phyloP scores from a whole-genome alignment of 192 early-diverging fungal species.

The Podila epicladia region DNA sequence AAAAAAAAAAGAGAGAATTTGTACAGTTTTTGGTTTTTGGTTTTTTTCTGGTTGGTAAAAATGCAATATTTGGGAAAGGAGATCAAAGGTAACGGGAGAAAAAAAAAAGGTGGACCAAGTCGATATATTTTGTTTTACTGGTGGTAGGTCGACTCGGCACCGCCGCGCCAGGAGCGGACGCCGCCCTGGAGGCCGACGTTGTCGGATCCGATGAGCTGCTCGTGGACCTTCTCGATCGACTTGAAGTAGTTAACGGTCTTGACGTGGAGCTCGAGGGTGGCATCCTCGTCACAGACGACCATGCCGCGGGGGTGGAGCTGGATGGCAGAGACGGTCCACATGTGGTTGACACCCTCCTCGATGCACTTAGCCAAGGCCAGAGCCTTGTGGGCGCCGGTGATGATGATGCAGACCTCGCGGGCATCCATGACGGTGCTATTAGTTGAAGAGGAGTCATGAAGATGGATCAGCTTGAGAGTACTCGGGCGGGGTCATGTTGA shows the following conservation, averaged over 20 bases:
- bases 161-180: constrained; percentile 52
- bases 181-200: constrained; percentile 77
- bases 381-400: constrained; percentile 88
- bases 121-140: constrained; percentile 17
- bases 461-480: constrained; percentile 13
- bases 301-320: constrained; percentile 83
- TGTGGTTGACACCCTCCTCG: constrained; percentile 85
- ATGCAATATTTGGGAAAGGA: neutral
- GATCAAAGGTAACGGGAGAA: neutral
- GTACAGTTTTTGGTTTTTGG: neutral
- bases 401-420: constrained; percentile 84
- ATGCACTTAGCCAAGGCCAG: constrained; percentile 86
- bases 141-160: constrained; percentile 52
- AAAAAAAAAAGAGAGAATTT: neutral
- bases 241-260: constrained; percentile 92
- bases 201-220: constrained; percentile 76
- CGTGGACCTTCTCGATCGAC: constrained; percentile 86
- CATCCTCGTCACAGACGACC: constrained; percentile 90
- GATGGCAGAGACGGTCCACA: constrained; percentile 91
- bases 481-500: constrained; percentile 8
- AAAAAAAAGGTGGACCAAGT: neutral
- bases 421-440: constrained; percentile 88
- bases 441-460: neutral
- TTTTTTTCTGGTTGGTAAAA: neutral
- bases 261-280: constrained; percentile 88